These are phyloP conservation scores for Otatea glauca DNA, from an alignment of 176 grass and related monocot species.

Conservation along the genomic window DNA sequence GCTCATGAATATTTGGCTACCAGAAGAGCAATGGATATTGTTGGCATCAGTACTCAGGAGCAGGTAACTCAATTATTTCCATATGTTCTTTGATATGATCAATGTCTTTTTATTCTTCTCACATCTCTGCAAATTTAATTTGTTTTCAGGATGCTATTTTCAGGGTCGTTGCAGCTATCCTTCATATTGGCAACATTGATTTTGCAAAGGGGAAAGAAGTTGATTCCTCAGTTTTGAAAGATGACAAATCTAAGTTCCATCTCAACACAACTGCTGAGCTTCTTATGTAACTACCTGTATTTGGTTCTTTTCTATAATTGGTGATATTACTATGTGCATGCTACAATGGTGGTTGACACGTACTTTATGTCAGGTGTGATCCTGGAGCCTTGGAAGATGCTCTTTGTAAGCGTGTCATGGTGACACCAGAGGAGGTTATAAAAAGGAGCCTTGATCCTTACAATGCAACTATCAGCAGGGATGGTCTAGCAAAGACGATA, in stretches of 20 bases:
- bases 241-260: conserved; percentile 98
- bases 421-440: conserved; percentile 98
- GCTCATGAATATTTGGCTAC: conserved; percentile 94
- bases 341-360: conserved; percentile 37
- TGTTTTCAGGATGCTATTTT: conserved; percentile 93
- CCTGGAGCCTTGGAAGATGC: conserved; percentile 87
- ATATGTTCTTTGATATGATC: conserved; percentile 35
- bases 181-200: conserved; percentile 97
- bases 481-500: conserved; percentile 96
- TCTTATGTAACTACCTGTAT: conserved; percentile 74
- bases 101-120: conserved; percentile 38
- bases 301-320: conserved; percentile 40
- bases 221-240: conserved; percentile 95
- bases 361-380: conserved; percentile 79
- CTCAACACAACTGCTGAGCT: conserved; percentile 91
- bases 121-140: conserved; percentile 54
- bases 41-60: conserved; percentile 91
- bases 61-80: conserved; percentile 65
- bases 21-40: conserved; percentile 98
- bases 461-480: conserved; percentile 89
- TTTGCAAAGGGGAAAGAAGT: conserved; percentile 94
- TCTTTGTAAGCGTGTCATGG: conserved; percentile 95
- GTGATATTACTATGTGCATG: conserved; percentile 26
- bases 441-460: conserved; percentile 96
- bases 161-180: conserved; percentile 95